A percentile compares a stretch with the other conserved stretches of the same genome.
These are phyloP conservation scores for Kodamaea ohmeri DNA, from an alignment of 1,139 yeast genomes.

Conservation along the genomic window DNA sequence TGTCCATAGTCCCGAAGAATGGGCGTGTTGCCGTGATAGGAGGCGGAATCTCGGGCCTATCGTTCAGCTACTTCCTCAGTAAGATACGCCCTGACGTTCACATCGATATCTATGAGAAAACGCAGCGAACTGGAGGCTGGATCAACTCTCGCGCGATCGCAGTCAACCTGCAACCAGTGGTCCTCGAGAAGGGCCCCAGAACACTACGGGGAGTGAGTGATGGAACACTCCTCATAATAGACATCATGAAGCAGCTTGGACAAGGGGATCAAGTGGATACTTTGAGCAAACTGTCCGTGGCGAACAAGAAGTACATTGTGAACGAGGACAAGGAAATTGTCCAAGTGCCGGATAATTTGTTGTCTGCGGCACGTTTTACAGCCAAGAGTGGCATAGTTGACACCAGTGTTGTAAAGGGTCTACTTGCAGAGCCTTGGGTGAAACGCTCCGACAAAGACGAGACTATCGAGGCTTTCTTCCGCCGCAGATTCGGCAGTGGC, in stretches of 20 bases:
- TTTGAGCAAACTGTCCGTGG: slow-evolving; percentile 46
- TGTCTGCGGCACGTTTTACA: slow-evolving; percentile 40
- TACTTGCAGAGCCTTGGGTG: slow-evolving; percentile 45
- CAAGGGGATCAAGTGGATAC: slow-evolving; percentile 44
- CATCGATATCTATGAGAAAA: slow-evolving; percentile 60
- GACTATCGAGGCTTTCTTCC: slow-evolving; percentile 62
- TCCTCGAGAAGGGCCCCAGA: slow-evolving; percentile 72
- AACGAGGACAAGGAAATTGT: slow-evolving; percentile 38
- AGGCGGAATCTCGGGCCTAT: slow-evolving; percentile 83
- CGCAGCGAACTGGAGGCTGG: slow-evolving; percentile 71
- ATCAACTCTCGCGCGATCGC: slow-evolving; percentile 47
- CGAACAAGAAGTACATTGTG: slow-evolving; percentile 61
- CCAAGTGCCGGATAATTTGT: slow-evolving; percentile 52
- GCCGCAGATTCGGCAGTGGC: slow-evolving; percentile 63
- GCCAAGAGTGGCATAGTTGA: slow-evolving; percentile 34
- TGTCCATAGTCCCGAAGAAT: slow-evolving; percentile 7
- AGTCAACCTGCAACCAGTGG: slow-evolving; percentile 17
- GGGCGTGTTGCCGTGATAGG: slow-evolving; percentile 71
- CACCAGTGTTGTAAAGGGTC: slow-evolving; percentile 26
- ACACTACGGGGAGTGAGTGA: slow-evolving; percentile 69
- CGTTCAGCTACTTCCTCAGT: slow-evolving; percentile 71
- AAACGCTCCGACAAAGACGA: slow-evolving; percentile 51
- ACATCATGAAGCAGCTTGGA: slow-evolving; percentile 49
- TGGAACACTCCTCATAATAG: slow-evolving; percentile 62
- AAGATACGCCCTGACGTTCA: slow-evolving; percentile 68